phyloP scores from a whole-genome alignment of 202 grass and related monocot species.

The Alloteropsis angusta region DNA sequence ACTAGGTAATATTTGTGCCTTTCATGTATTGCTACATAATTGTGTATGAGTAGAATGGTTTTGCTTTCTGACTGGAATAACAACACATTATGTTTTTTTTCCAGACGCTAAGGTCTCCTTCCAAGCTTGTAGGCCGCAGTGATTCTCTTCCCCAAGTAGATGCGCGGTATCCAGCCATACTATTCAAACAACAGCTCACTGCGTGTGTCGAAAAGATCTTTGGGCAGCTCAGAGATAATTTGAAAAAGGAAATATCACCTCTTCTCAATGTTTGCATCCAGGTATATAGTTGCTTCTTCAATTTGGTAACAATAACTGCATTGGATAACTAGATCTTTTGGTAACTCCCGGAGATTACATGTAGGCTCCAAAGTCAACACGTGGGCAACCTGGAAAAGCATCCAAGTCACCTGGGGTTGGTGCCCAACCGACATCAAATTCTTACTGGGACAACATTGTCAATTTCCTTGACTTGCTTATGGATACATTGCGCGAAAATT shows the following conservation, averaged over 20 bases:
- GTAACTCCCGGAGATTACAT: conserved; percentile 5
- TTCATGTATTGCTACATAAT: neutral
- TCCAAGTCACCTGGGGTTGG: conserved; percentile 57
- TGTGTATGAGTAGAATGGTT: neutral
- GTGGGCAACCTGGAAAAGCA: conserved; percentile 52
- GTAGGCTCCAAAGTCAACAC: conserved; percentile 88
- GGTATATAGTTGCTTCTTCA: conserved; percentile 32
- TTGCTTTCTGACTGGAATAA: neutral
- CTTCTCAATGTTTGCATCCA: conserved; percentile 91
- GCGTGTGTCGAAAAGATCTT: conserved; percentile 95
- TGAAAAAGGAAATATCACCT: conserved; percentile 91
- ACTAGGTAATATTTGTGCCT: neutral
- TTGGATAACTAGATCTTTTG: conserved; percentile 10
- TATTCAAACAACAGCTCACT: conserved; percentile 95
- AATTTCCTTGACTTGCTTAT: conserved; percentile 83
- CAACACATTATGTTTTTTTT: neutral
- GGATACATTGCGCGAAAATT: conserved; percentile 55
- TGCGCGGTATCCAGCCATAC: conserved; percentile 83
- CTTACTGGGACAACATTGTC: conserved; percentile 81
- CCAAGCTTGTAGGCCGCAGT: conserved; percentile 57
- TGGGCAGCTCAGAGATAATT: conserved; percentile 87
- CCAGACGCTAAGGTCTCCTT: conserved; percentile 58
- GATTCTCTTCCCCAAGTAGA: conserved; percentile 73
- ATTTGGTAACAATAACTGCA: neutral
- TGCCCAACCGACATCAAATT: conserved; percentile 43